Evolutionary conservation across 805 yeast genomes (phyloP), one percentile per base, ranked within the genome.

Genomic region (Candida odintsovae): DNA sequence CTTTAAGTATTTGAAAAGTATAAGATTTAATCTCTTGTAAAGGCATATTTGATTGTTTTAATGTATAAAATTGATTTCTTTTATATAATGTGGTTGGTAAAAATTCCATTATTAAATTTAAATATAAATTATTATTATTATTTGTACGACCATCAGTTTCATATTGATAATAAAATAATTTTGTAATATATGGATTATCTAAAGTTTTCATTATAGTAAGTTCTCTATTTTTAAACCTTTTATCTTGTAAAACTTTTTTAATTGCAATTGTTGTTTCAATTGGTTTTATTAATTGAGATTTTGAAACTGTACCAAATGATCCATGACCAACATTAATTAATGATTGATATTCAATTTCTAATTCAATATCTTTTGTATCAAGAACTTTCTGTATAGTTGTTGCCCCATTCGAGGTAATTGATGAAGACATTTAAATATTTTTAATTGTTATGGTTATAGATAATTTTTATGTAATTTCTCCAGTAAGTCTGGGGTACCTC

Each of bases 281-380:
- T 20, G 85, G 75, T 16, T 92, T 90, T 50, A 78, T 61, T 36
- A 94, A 72, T 49, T 78, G 81, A 7, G 96, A 89, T 55, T 88
- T 94, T 63, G 89, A 90, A n/a, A 94, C 99, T 29, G 90, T 90
- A 3, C 99, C 99, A 70, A 94, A 94, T n/a, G 98, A 90, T 11
- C 99, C 99, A 66, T 88, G 95, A n/a, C 99, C 99, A 38, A 92
- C 94, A 76, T 90, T 90, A 55, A 87, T 85, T 37, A 87, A 78
- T 58, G 84, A 89, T 16, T 90, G 84, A 68, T 87, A 89, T 42
- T 82, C 79, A 46, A 92, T 77, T 43, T 78, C 76, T 43, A 67
- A 49, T 38, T 58, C 47, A 18, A 38, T 52, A 38, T 52, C 50
- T 11, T 42, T 44, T 25, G 46, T 47, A 33, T 44, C 52, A 46